phyloP scores from a whole-genome alignment of 1,284 basidiomycete genomes.

The Ganoderma leucocontextum region DNA sequence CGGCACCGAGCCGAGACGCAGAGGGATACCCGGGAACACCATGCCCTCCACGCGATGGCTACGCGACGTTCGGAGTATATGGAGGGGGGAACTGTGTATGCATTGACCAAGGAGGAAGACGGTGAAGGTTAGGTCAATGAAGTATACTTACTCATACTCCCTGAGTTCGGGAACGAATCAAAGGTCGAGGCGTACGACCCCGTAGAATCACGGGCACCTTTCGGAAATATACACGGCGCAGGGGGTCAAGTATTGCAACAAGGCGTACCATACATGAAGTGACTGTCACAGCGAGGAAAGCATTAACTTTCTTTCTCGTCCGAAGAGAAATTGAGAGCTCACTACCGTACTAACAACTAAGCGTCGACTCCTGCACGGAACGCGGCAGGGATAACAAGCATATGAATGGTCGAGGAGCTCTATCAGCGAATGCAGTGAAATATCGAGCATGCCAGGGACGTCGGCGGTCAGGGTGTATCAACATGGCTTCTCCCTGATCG shows the following conservation, averaged over 20 bases:
- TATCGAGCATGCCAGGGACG: neutral
- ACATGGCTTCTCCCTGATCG: neutral
- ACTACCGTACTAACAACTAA: neutral
- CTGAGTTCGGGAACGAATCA: too few relatives aligned
- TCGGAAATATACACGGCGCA: neutral
- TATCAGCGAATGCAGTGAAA: neutral
- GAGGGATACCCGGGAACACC: too few relatives aligned
- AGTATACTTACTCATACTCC: too few relatives aligned
- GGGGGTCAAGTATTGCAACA: neutral
- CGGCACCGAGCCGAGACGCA: neutral
- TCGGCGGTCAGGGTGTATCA: neutral
- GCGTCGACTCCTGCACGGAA: neutral
- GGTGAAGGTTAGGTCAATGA: too few relatives aligned
- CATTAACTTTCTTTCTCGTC: neutral
- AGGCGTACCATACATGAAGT: neutral
- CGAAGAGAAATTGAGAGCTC: neutral
- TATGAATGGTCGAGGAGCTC: neutral
- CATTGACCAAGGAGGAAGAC: too few relatives aligned
- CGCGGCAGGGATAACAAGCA: conserved; percentile 1
- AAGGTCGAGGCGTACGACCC: too few relatives aligned
- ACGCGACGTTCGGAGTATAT: too few relatives aligned
- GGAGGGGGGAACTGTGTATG: too few relatives aligned
- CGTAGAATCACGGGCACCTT: too few relatives aligned
- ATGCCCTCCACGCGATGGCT: too few relatives aligned
- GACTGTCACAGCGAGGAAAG: neutral